Percentiles rank a stretch among this genome's conserved stretches.
These are phyloP conservation scores for Auricularia cornea DNA, from an alignment of 768 basidiomycete genomes.

Conservation along the genomic window DNA sequence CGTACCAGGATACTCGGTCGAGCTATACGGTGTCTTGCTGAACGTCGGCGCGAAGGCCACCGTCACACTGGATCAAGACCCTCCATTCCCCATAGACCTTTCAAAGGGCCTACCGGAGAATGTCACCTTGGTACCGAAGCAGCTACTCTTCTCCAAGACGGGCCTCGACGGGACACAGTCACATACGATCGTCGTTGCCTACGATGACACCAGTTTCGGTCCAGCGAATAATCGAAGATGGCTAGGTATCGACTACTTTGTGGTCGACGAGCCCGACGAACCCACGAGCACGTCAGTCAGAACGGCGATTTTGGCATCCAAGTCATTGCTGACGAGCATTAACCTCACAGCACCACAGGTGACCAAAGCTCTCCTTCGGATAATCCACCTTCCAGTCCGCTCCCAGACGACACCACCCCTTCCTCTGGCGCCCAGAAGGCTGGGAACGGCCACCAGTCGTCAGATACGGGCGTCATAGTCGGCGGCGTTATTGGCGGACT, in stretches of 20 bases:
- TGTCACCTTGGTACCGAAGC: neutral
- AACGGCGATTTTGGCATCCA: too few species aligned
- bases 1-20: neutral
- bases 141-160: neutral
- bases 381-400: too few species aligned
- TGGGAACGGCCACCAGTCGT: neutral
- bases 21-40: neutral
- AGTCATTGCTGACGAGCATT: neutral
- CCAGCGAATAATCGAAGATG: neutral
- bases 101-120: neutral
- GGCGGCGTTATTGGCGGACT: neutral
- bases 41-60: neutral
- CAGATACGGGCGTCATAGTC: neutral
- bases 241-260: neutral
- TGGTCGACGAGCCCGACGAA: neutral
- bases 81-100: neutral
- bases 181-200: neutral
- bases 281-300: neutral
- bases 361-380: too few species aligned
- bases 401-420: too few species aligned
- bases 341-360: too few species aligned
- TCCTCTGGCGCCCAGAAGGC: neutral
- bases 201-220: neutral
- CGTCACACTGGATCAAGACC: neutral
- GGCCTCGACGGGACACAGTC: neutral